phyloP scores from a whole-genome alignment of 2,329 filamentous ascomycete genomes.

The Claviceps spartinae region DNA sequence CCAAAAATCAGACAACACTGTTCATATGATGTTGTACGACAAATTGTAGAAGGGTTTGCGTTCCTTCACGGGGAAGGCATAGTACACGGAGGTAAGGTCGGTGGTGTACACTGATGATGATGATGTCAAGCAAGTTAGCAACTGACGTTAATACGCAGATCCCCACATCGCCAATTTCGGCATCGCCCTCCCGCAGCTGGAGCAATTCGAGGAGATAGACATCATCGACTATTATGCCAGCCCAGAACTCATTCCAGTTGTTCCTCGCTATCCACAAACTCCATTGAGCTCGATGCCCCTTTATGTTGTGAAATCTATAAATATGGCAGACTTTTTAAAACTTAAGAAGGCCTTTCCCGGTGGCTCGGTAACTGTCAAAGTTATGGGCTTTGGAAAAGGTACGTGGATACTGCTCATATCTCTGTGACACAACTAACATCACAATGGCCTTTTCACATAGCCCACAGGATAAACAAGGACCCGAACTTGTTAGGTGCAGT shows the following conservation, averaged over 20 bases:
- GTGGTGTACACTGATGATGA: neutral
- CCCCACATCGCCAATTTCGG: neutral
- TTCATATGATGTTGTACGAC: neutral
- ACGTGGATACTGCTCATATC: neutral
- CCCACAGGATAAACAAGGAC: too few species aligned
- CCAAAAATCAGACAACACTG: neutral
- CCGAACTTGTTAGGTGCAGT: too few species aligned
- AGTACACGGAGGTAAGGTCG: too few species aligned
- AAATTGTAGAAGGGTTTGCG: slow-evolving; percentile 1
- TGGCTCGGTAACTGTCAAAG: neutral
- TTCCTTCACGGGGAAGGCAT: neutral
- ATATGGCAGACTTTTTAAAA: neutral
- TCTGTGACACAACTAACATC: too few species aligned
- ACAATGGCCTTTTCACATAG: too few species aligned
- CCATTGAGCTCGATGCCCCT: neutral
- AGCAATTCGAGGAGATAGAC: too few species aligned
- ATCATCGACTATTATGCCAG: neutral
- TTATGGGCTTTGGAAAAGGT: slow-evolving; percentile 1
- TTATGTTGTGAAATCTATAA: neutral
- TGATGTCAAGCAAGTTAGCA: too few species aligned
- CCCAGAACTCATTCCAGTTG: neutral
- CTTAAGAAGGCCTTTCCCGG: neutral
- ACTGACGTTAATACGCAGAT: neutral
- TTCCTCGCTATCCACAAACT: neutral
- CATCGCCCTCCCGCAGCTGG: too few species aligned